These are phyloP conservation scores for Cylindrodendrum hubeiense DNA, from an alignment of 2,329 filamentous ascomycete genomes.

Conservation along the genomic window DNA sequence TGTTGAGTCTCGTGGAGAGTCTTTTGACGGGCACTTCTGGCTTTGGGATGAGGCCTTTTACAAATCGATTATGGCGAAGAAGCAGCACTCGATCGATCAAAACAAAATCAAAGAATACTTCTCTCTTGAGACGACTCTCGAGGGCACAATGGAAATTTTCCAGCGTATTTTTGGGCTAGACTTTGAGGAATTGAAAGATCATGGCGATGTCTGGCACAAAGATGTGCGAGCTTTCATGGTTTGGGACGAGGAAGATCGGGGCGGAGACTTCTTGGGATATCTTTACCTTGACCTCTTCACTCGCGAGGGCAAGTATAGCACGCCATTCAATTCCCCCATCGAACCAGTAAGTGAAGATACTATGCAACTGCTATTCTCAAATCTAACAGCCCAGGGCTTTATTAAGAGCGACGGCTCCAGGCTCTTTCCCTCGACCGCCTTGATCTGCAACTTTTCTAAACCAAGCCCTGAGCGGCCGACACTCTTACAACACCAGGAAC, in stretches of 20 bases:
- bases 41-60: conserved; percentile 4
- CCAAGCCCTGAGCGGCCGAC: not conserved
- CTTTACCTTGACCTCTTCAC: conserved; percentile 4
- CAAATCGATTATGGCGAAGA: not conserved
- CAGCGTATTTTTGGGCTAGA: conserved; percentile 1
- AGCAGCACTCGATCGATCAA: not conserved
- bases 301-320: not conserved
- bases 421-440: not conserved
- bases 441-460: conserved; percentile 1
- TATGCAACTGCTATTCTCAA: too few species aligned
- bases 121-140: not conserved
- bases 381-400: not conserved
- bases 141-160: not conserved
- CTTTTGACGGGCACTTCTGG: not conserved
- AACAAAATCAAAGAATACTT: not conserved
- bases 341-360: too few species aligned
- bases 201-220: not conserved
- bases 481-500: not conserved
- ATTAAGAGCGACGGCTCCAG: not conserved
- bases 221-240: not conserved
- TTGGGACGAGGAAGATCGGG: not conserved
- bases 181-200: not conserved
- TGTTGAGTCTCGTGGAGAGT: not conserved
- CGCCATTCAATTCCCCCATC: too few species aligned
- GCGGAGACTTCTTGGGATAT: not conserved